Conservation (phyloP, 768 basidiomycete genomes). For the Hemileccinum impolitum region DNA sequence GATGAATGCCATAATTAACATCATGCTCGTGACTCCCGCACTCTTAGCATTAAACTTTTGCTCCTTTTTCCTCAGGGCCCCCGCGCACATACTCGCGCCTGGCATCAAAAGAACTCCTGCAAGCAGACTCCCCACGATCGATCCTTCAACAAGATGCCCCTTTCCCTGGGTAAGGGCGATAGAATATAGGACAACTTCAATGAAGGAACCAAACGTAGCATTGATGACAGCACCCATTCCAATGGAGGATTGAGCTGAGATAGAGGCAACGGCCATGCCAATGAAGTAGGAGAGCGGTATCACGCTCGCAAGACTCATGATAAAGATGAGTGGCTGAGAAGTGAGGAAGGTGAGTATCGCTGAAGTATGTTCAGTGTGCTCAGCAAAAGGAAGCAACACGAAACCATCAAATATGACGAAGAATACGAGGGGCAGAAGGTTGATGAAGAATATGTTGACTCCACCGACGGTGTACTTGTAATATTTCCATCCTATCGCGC, state of each 20-base stretch:
- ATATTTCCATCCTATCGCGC: slow-evolving; percentile 85
- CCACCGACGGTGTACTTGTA: slow-evolving; percentile 99
- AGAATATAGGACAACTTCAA: slow-evolving; percentile 91
- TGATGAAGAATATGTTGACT: slow-evolving; percentile 97
- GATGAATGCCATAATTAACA: slow-evolving; percentile 99
- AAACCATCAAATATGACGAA: slow-evolving; percentile 95
- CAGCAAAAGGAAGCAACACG: slow-evolving; percentile 69
- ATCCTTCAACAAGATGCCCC: slow-evolving; percentile 93
- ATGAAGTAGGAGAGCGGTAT: slow-evolving; percentile 99
- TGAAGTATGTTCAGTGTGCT: slow-evolving; percentile 60
- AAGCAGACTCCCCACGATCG: slow-evolving; percentile 90
- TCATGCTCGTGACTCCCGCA: slow-evolving; percentile 97
- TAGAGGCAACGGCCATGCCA: slow-evolving; percentile 98
- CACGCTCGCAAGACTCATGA: slow-evolving; percentile 81
- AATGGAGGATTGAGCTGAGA: slow-evolving; percentile 97
- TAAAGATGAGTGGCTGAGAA: slow-evolving; percentile 76
- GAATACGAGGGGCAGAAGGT: slow-evolving; percentile 89
- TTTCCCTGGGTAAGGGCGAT: slow-evolving; percentile 90
- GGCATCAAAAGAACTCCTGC: slow-evolving; percentile 98
- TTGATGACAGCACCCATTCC: slow-evolving; percentile 99
- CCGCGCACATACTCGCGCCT: slow-evolving; percentile 91
- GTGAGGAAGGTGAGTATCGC: slow-evolving; percentile 66
- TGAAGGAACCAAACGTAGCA: slow-evolving; percentile 97
- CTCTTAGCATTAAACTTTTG: slow-evolving; percentile 99
- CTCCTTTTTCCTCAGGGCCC: slow-evolving; percentile 87